Evolutionary conservation across 306 rosid species (phyloP).

Genomic region (Prunus davidiana): DNA sequence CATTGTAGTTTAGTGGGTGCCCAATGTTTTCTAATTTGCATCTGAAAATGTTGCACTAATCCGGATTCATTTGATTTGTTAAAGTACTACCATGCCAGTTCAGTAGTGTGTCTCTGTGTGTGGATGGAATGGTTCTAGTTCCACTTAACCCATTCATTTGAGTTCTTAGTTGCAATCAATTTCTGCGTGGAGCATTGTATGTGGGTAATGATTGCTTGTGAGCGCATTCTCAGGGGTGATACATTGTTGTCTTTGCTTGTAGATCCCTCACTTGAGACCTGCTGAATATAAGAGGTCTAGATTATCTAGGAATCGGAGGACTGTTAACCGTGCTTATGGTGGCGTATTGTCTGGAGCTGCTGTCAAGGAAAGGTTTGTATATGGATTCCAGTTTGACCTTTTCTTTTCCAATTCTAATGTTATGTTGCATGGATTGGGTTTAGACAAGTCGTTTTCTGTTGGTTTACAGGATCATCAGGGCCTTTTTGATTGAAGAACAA

Average conservation of each 20-base stretch:
- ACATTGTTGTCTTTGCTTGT: slow-evolving; percentile 9
- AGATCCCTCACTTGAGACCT: slow-evolving; percentile 93
- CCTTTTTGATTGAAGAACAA: slow-evolving; percentile 87
- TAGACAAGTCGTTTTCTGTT: not conserved
- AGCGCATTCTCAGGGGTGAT: not conserved
- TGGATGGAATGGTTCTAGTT: not conserved
- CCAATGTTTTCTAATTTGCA: not conserved
- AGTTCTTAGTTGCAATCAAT: not conserved
- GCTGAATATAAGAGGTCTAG: slow-evolving; percentile 82
- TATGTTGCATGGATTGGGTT: not conserved
- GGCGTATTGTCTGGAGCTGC: slow-evolving; percentile 84
- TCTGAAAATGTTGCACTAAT: not conserved
- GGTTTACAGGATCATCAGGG: slow-evolving; percentile 63
- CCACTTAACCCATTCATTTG: not conserved
- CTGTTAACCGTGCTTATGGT: slow-evolving; percentile 80
- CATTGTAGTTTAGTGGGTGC: not conserved
- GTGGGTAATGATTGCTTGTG: not conserved
- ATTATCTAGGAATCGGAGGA: slow-evolving; percentile 69
- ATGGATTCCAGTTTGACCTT: too few relatives aligned
- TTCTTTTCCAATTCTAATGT: not conserved
- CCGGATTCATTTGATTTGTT: not conserved
- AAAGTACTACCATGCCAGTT: not conserved
- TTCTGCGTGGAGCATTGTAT: not conserved
- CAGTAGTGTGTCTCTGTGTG: not conserved
- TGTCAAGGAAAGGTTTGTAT: slow-evolving; percentile 67